Conservation (phyloP, 306 rosid species). For the Canavalia ensiformis region DNA sequence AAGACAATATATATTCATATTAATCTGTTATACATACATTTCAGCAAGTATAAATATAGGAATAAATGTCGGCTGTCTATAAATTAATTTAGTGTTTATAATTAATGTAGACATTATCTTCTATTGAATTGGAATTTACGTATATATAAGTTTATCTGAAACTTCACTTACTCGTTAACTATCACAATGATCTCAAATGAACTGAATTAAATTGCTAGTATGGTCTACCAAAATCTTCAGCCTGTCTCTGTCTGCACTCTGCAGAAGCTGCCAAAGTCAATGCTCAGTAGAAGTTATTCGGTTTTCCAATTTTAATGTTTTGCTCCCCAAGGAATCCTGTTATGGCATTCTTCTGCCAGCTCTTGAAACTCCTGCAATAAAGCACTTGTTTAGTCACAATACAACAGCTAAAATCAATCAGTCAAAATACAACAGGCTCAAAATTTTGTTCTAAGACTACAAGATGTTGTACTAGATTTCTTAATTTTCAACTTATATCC, state of each 20-base stretch:
- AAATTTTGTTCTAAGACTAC: neutral
- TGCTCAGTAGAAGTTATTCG: slow-evolving; percentile 70
- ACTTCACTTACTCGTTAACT: neutral
- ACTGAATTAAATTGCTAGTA: slow-evolving; percentile 32
- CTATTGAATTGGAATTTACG: slow-evolving; percentile 27
- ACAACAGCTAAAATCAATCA: slow-evolving; percentile 20
- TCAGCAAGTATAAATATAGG: neutral
- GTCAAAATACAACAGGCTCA: neutral
- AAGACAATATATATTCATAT: neutral
- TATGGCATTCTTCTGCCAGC: slow-evolving; percentile 97
- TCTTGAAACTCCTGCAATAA: slow-evolving; percentile 84
- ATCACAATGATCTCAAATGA: slow-evolving; percentile 23
- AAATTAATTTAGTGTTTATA: neutral
- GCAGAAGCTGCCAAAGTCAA: slow-evolving; percentile 44
- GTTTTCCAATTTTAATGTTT: slow-evolving; percentile 76
- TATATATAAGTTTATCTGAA: slow-evolving; percentile 17
- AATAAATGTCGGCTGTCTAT: slow-evolving; percentile 6
- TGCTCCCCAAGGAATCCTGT: slow-evolving; percentile 68
- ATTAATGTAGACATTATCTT: neutral
- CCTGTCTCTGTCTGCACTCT: slow-evolving; percentile 4
- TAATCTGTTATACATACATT: slow-evolving; percentile 18
- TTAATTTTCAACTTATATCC: neutral
- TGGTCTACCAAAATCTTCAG: slow-evolving; percentile 26
- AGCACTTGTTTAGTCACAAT: slow-evolving; percentile 19
- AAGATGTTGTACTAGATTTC: slow-evolving; percentile 2